Base-by-base conservation (phyloP, 139 green algal genomes). In the Auxenochlorella pyrenoidosa region DNA sequence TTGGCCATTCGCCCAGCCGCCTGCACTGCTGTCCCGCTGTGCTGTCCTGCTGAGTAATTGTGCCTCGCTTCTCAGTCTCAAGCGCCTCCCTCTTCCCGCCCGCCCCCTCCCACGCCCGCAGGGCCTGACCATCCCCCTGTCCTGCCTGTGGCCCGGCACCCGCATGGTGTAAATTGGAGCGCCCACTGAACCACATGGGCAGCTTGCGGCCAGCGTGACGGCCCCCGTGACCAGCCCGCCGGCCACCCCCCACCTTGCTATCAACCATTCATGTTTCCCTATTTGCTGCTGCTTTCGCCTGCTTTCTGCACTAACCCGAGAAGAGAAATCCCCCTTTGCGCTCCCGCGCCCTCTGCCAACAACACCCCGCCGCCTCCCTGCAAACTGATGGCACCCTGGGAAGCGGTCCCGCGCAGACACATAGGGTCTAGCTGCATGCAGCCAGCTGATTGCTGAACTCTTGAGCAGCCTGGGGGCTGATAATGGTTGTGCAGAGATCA, bases 121-220 rank as follows among this genome's bases (percentile, higher is more conserved):
- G 92, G 94, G 94, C 59, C 72, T 97, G 34, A 90, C 75, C 82
- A 95, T 97, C 84, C 94, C 94, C 43, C 89, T 96, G 72, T 91
- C 88, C 73, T 96, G 94, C 93, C 88, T 96, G 90, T 96, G 94
- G 94, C 94, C 94, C 75, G 75, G 66, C 54, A 63, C 54, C 54
- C 54, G 54, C 54, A 82, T 82, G 76, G 76, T 82, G 47, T 82
- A 68, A 82, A 63, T 13, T 63, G 54, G n/a, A 63, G 54, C 54
- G 76, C 41, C 47, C 13, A n/a, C 75, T 36, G 75, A n/a, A 44
- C 72, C 18, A 22, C 72, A 78, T 43, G 30, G n/a, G 38, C 22
- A 36, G 72, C 21, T 72, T 34, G 65, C 65, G 30, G 66, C 66
- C 32, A 32, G 66, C 66, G 66, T 73, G 66, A 73, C 66, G n/a